Conservation (phyloP, 352 stramenopile genomes). For the Phytopythium oedochilum region DNA sequence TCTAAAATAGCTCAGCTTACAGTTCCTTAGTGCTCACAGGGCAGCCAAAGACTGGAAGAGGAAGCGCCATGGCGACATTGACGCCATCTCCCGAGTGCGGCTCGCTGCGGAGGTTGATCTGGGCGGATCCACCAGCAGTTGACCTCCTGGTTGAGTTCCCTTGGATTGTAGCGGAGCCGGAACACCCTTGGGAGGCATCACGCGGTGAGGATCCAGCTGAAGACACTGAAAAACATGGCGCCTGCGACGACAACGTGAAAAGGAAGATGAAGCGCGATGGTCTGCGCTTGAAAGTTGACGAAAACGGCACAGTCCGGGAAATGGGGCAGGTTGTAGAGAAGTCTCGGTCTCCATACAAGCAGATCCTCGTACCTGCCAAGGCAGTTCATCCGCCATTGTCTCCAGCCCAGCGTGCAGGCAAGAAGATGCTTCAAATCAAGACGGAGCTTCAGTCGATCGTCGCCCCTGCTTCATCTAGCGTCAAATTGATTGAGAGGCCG, state of each 20-base stretch:
- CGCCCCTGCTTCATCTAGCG: no score
- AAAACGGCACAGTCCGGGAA: background rate
- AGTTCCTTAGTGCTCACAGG: no score
- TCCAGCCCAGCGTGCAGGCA: constrained; percentile 44
- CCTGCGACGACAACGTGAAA: background rate
- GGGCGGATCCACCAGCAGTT: constrained; percentile 22
- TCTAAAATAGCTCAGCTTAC: no score
- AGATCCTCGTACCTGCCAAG: constrained; percentile 15
- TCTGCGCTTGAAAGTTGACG: background rate
- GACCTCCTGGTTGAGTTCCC: constrained; percentile 38
- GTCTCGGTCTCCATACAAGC: constrained; percentile 32
- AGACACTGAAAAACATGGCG: background rate
- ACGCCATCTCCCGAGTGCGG: background rate
- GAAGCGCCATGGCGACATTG: background rate
- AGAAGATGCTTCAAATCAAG: constrained; percentile 48
- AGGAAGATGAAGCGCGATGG: background rate
- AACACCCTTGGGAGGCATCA: background rate
- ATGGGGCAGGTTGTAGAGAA: background rate
- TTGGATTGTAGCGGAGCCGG: constrained; percentile 21
- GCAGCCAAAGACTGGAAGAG: no score
- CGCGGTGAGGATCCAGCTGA: background rate
- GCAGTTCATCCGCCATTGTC: constrained; percentile 17
- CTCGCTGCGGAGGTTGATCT: constrained; percentile 26
- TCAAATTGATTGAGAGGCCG: background rate
- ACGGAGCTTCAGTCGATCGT: constrained; percentile 23